Percentiles rank a stretch among this genome's conserved stretches.
phyloP scores from a whole-genome alignment of 83 land plant genomes.

The Diphasiastrum complanatum region DNA sequence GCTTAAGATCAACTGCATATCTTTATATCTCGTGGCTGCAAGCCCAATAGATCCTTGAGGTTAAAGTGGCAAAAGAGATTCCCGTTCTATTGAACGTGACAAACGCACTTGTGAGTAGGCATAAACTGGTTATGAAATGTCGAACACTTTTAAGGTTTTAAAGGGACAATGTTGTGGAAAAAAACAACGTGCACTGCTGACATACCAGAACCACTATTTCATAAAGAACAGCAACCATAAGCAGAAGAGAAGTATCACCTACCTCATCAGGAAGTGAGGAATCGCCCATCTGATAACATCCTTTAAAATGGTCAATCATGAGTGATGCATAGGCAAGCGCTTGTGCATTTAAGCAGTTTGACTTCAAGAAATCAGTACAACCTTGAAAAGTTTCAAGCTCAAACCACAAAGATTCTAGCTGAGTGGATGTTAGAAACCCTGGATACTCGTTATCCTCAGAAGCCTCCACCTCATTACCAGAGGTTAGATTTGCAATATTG shows the following conservation, averaged over 20 bases:
- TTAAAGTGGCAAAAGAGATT: too few relatives aligned
- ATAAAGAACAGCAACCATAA: neutral
- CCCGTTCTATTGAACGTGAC: too few relatives aligned
- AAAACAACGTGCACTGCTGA: neutral
- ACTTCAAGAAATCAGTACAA: conserved; percentile 37
- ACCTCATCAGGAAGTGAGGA: conserved; percentile 39
- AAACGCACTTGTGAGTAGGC: too few relatives aligned
- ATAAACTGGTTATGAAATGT: too few relatives aligned
- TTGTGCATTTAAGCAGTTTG: conserved; percentile 25
- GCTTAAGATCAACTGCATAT: too few relatives aligned
- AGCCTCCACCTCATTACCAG: neutral
- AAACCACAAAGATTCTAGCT: conserved; percentile 25
- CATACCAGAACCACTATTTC: neutral
- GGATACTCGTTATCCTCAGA: conserved; percentile 1
- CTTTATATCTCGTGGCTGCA: too few relatives aligned
- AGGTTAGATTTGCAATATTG: neutral
- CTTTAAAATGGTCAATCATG: conserved; percentile 44
- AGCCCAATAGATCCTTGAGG: too few relatives aligned
- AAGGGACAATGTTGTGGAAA: too few relatives aligned
- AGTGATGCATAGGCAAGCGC: conserved; percentile 31
- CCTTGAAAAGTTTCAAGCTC: conserved; percentile 37
- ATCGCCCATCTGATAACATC: conserved; percentile 42
- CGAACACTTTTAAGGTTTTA: neutral
- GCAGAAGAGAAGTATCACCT: too few relatives aligned
- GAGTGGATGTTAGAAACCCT: neutral